Percentiles rank a stretch among this genome's conserved stretches.
These are phyloP conservation scores for Boletus sp. DNA, from an alignment of 768 basidiomycete species.

Conservation along the genomic window DNA sequence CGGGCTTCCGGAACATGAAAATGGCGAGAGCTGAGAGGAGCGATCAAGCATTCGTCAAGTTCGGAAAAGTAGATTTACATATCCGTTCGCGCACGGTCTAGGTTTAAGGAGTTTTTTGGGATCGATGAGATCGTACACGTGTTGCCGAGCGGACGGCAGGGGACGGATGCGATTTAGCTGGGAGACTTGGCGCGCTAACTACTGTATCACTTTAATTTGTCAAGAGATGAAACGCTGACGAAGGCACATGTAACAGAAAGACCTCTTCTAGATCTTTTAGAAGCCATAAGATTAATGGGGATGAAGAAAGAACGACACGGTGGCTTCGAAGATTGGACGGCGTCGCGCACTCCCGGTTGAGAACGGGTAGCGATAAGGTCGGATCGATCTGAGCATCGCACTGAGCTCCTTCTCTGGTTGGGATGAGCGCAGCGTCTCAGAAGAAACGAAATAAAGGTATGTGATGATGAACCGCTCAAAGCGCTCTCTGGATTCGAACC, in stretches of 20 bases:
- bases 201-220: neutral
- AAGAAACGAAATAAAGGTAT: neutral
- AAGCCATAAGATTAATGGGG: slow-evolving; percentile 5
- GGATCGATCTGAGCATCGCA: slow-evolving; percentile 21
- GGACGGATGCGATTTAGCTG: neutral
- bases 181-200: neutral
- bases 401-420: neutral
- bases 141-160: slow-evolving; percentile 2
- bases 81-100: slow-evolving; percentile 4
- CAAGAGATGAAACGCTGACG: slow-evolving; percentile 1
- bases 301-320: slow-evolving; percentile 1
- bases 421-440: slow-evolving; percentile 3
- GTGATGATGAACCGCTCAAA: neutral
- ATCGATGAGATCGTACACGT: slow-evolving; percentile 11
- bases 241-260: neutral
- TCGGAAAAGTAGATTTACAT: slow-evolving; percentile 3
- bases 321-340: slow-evolving; percentile 17
- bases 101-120: neutral
- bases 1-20: slow-evolving; percentile 4
- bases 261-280: neutral
- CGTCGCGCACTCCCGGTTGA: slow-evolving; percentile 2
- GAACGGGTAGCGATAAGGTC: slow-evolving; percentile 16
- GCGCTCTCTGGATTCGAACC: neutral
- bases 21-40: neutral
- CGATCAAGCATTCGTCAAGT: slow-evolving; percentile 4